phyloP scores from a whole-genome alignment of 2,329 filamentous ascomycete genomes.

The Monilinia vaccinii-corymbosi region DNA sequence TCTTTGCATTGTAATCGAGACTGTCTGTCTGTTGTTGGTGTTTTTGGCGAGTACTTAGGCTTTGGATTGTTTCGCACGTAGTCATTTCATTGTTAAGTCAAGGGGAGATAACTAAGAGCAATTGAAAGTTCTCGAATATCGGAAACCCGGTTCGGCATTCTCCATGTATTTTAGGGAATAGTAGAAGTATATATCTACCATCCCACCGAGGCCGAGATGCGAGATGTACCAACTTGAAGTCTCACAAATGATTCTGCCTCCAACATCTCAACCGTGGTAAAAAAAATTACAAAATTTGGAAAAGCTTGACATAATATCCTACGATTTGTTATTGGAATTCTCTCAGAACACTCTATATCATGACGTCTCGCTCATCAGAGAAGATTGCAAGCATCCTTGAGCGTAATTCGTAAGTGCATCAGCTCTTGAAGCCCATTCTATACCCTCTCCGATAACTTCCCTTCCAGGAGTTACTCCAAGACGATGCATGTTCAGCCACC shows the following conservation, averaged over 20 bases:
- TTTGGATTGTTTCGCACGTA: not conserved
- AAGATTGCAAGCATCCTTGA: not conserved
- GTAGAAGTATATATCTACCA: not conserved
- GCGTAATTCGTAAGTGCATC: not conserved
- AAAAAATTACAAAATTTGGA: no score
- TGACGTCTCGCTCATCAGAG: not conserved
- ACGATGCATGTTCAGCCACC: not conserved
- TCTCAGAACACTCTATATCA: not conserved
- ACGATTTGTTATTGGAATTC: not conserved
- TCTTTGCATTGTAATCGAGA: not conserved
- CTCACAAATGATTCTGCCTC: not conserved
- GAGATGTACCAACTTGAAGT: no score
- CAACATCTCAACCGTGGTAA: not conserved
- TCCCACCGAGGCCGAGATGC: not conserved
- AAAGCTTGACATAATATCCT: not conserved
- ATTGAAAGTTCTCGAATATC: not conserved
- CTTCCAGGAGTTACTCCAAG: not conserved
- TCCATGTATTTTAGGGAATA: no score
- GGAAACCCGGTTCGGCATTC: not conserved
- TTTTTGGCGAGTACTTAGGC: no score
- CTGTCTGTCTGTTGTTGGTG: fast-evolving
- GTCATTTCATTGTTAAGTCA: not conserved
- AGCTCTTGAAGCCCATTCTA: not conserved
- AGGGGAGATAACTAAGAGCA: not conserved
- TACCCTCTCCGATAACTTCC: not conserved